phyloP scores from a whole-genome alignment of 345 rosid genomes.

The Citrus australasica region DNA sequence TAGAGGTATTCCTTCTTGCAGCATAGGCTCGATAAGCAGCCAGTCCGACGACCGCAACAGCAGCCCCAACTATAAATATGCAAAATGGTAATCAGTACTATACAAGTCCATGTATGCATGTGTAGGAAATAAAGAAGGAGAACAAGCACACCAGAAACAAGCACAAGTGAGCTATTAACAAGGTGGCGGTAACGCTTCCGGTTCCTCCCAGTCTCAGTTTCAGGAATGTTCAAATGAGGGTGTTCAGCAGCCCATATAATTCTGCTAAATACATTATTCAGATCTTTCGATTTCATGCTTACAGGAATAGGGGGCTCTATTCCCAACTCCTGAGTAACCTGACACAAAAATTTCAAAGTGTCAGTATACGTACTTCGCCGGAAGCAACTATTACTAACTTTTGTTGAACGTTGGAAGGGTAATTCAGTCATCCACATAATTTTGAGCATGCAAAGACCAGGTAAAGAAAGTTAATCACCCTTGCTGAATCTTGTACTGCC shows the following conservation, averaged over 20 bases:
- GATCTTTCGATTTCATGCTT: constrained; percentile 48
- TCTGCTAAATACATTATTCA: constrained; percentile 48
- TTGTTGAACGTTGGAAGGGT: background rate
- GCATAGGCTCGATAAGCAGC: constrained; percentile 63
- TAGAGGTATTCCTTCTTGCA: constrained; percentile 53
- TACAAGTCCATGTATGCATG: background rate
- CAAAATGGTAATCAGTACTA: background rate
- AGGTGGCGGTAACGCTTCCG: constrained; percentile 50
- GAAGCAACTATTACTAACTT: background rate
- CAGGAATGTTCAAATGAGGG: constrained; percentile 73
- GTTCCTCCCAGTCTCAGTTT: constrained; percentile 64
- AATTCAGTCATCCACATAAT: background rate
- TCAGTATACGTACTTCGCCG: background rate
- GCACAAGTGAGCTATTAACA: constrained; percentile 57
- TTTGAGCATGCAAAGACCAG: constrained; percentile 8
- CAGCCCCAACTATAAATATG: constrained; percentile 55
- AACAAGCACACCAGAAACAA: constrained; percentile 59
- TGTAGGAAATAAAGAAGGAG: background rate
- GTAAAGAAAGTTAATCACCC: constrained; percentile 28
- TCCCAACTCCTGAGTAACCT: constrained; percentile 74
- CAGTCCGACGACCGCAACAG: constrained; percentile 52
- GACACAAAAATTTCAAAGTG: background rate
- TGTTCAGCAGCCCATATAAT: constrained; percentile 57
- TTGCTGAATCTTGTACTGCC: constrained; percentile 57
- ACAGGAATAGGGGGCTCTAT: constrained; percentile 59